Evolutionary conservation across 352 stramenopile species (phyloP), one percentile per base, ranked within the genome.

Genomic region (Lagenidium sp.): DNA sequence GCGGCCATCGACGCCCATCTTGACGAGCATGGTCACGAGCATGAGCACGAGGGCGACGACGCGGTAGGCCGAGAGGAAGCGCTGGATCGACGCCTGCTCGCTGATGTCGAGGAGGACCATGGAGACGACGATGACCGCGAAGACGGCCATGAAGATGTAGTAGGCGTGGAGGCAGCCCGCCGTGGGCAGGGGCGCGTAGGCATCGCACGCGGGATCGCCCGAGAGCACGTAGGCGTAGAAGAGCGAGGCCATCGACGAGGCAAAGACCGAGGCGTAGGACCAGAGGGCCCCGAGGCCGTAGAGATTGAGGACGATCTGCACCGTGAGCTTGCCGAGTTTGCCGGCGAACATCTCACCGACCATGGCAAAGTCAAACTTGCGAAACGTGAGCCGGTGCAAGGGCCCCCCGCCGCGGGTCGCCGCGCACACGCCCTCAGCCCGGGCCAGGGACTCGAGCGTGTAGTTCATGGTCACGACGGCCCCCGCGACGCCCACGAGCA

Each of bases 381-480:
- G 80, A 62, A 85, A 90, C 44, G 77, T 88, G 37, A 92, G 63
- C 44, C 72, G 63, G 50, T 92, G 75, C 36, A 65, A 47, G 18
- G 80, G 80, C 6, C 52, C 57, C 13, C 67, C 62, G 6, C 64
- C 59, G 18, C 60, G 64, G 0, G 67, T 74, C 18, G 72, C 63
- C 0, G 74, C 68, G 16, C 70, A 78, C 13, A 92, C 80, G 22
- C 80, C 80, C 47, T 92, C 77, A 5, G 80, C 77, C 10, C 80
- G 65, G 7, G 80, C 76, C 7, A 92, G 57, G 6, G 77, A 84
- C 48, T 92, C 80, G 39, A 92, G 63, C 52, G 80, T 92, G 65
- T 92, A 92, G 60, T 92, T 92, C 80, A 92, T 92, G 19, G 80
- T 88, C 35, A 92, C 38, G 13, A 88, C 46, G 22, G 76, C 77